These are phyloP conservation scores for Amoebophrya sp. DNA, from an alignment of 169 alveolate species.

Conservation along the genomic window DNA sequence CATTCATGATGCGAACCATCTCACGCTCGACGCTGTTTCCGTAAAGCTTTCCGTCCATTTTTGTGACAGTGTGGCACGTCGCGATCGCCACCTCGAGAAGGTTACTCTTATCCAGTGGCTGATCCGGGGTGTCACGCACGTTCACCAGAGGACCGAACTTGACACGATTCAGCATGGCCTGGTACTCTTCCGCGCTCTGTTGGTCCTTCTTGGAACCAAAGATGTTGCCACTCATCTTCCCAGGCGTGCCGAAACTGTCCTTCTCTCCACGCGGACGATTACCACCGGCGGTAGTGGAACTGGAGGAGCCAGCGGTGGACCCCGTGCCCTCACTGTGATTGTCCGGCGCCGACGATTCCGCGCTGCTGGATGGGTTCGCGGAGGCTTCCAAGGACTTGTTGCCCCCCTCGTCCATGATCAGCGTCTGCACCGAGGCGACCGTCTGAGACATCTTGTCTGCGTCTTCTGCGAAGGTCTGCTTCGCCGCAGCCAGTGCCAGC, in stretches of 20 bases:
- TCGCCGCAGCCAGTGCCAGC: background rate
- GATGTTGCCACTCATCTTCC: no score
- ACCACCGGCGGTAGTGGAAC: background rate
- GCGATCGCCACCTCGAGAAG: constrained; percentile 1
- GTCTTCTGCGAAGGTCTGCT: background rate
- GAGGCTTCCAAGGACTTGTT: no score
- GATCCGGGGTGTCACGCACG: constrained; percentile 23
- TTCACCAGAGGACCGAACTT: background rate
- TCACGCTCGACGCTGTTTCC: constrained; percentile 4
- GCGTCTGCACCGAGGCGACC: background rate
- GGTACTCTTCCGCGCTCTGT: no score
- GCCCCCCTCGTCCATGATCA: background rate
- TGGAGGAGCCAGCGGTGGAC: background rate
- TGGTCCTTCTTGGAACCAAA: background rate
- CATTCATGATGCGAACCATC: background rate
- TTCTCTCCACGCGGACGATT: background rate
- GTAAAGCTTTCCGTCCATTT: background rate
- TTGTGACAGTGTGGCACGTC: constrained; percentile 6
- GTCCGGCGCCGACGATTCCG: background rate
- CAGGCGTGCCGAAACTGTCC: no score
- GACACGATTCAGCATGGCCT: background rate
- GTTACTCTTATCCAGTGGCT: background rate
- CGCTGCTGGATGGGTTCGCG: background rate
- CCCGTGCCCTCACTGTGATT: background rate
- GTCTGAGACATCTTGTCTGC: background rate